Evolutionary conservation across 768 basidiomycete genomes (phyloP).

Genomic region (Mycena metata): DNA sequence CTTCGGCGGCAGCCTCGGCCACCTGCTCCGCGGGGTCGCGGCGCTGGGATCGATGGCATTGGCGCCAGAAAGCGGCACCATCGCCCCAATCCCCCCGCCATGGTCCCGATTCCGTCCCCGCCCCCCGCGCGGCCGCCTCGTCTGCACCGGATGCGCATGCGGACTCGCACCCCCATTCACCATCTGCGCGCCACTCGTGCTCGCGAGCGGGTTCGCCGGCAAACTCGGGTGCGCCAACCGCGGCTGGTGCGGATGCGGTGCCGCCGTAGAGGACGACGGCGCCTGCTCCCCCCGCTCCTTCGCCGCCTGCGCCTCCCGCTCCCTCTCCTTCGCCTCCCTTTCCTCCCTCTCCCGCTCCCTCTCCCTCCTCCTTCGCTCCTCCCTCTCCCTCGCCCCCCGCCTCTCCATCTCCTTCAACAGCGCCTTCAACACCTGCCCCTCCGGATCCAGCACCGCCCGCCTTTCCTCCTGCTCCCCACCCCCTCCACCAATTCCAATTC

Average conservation of each 20-base stretch:
- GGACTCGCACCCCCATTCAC: not conserved
- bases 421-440: conserved; percentile 72
- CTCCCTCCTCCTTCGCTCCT: conserved; percentile 66
- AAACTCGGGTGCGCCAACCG: conserved; percentile 19
- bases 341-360: conserved; percentile 48
- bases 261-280: not conserved
- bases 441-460: conserved; percentile 84
- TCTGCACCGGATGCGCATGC: not conserved
- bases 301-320: conserved; percentile 40
- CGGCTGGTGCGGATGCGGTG: conserved; percentile 5
- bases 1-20: conserved; percentile 15
- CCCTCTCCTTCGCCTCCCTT: conserved; percentile 35
- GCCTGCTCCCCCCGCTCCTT: conserved; percentile 41
- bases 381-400: conserved; percentile 61
- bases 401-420: conserved; percentile 73
- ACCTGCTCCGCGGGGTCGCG: not conserved
- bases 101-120: not conserved
- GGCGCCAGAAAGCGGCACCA: not conserved
- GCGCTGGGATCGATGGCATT: conserved; percentile 19
- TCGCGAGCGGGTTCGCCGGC: conserved; percentile 16
- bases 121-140: not conserved
- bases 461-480: conserved; percentile 72
- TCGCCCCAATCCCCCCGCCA: not conserved
- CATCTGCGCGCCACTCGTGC: not conserved
- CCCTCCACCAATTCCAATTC: too few species aligned